A percentile compares a stretch with the other conserved stretches of the same genome.
These are phyloP conservation scores for Xylaria sp. DNA, from an alignment of 2,329 filamentous ascomycete genomes.

Conservation along the genomic window DNA sequence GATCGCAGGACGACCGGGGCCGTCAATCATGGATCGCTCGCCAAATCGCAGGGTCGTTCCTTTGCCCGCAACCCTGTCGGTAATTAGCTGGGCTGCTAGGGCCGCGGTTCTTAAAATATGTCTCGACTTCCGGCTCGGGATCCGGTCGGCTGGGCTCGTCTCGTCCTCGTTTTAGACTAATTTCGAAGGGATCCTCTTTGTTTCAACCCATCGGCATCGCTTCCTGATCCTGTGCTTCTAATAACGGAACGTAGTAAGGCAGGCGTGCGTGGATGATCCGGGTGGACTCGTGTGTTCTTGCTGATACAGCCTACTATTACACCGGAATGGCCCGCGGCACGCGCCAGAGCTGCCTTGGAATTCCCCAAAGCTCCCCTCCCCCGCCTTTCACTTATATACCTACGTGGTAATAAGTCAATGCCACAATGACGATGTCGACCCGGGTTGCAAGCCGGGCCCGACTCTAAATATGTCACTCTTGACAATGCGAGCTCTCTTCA, in stretches of 20 bases:
- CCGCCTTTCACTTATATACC: slow-evolving; percentile 23
- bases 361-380: slow-evolving; percentile 15
- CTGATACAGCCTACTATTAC: slow-evolving; percentile 18
- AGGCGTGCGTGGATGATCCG: no score
- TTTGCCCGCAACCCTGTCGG: neutral
- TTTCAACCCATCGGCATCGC: slow-evolving; percentile 24
- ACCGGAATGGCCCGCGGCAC: slow-evolving; percentile 22
- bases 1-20: slow-evolving; percentile 16
- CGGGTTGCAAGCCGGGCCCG: no score
- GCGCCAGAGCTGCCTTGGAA: neutral
- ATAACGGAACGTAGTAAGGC: no score
- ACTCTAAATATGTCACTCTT: no score
- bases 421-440: neutral
- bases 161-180: slow-evolving; percentile 25
- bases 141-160: slow-evolving; percentile 24
- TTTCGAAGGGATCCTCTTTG: slow-evolving; percentile 24
- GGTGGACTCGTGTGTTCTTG: no score
- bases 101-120: neutral
- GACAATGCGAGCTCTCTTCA: slow-evolving; percentile 3
- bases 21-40: slow-evolving; percentile 11
- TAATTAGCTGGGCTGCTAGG: neutral
- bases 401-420: slow-evolving; percentile 13
- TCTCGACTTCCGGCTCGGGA: slow-evolving; percentile 15
- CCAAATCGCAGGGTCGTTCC: neutral
- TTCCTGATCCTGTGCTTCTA: slow-evolving; percentile 20